phyloP scores from a whole-genome alignment of 208 protist species.

The Trypanosoma mega region DNA sequence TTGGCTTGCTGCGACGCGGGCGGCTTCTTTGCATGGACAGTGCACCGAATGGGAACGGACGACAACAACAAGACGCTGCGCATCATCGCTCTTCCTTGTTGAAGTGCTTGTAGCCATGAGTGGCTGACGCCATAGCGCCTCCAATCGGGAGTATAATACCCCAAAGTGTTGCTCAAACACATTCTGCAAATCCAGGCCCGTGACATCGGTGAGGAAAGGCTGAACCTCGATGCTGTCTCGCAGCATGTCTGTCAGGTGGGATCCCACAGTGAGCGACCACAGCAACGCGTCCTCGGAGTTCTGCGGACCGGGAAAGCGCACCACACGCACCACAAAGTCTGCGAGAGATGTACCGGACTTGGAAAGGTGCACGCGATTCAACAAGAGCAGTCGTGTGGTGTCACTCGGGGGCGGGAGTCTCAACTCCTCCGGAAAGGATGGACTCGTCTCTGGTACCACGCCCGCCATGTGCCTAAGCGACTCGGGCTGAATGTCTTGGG shows the following conservation, averaged over 20 bases:
- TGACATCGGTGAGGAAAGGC: conserved; percentile 2
- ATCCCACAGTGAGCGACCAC: conserved; percentile 12
- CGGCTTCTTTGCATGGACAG: no score
- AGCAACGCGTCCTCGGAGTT: background rate
- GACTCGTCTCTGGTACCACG: background rate
- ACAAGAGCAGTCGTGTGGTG: conserved; percentile 7
- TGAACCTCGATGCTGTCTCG: background rate
- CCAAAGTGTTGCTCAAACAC: conserved; percentile 25
- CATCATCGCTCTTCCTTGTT: no score
- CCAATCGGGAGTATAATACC: background rate
- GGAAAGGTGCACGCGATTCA: background rate
- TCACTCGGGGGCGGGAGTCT: conserved; percentile 3
- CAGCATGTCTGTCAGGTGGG: conserved; percentile 16
- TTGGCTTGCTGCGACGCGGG: no score
- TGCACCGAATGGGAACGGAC: no score
- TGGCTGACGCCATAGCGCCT: background rate
- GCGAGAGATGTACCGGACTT: no score
- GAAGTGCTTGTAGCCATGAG: no score
- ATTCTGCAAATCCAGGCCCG: conserved; percentile 11
- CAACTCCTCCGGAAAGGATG: conserved; percentile 2
- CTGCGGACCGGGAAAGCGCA: conserved; percentile 22
- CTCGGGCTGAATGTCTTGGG: conserved; percentile 2
- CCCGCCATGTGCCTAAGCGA: conserved; percentile 11
- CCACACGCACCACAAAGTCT: conserved; percentile 11
- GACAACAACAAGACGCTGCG: no score